Conservation (phyloP, 352 stramenopile species). For the Lagenidium giganteum region DNA sequence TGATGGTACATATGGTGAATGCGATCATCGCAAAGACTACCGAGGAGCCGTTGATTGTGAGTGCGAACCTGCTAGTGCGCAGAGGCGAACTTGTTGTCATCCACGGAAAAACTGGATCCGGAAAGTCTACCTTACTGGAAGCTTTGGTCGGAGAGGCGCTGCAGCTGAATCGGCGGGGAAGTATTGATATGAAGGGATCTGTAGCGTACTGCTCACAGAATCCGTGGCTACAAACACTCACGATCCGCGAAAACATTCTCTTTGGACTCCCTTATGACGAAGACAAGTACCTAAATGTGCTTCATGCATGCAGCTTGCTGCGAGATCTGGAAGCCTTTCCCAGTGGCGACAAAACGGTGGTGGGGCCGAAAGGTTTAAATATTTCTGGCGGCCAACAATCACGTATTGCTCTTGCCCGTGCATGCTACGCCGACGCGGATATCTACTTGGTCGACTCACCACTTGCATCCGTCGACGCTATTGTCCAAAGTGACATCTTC, state of each 20-base stretch:
- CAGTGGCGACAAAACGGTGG: slow-evolving; percentile 84
- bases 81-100: slow-evolving; percentile 25
- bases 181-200: slow-evolving; percentile 19
- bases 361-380: slow-evolving; percentile 92
- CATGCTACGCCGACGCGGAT: slow-evolving; percentile 39
- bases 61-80: slow-evolving; percentile 9
- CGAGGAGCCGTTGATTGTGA: slow-evolving; percentile 11
- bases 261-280: slow-evolving; percentile 57
- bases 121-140: slow-evolving; percentile 24
- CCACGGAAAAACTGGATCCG: slow-evolving; percentile 19
- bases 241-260: slow-evolving; percentile 89
- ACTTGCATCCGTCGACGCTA: slow-evolving; percentile 86
- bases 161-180: slow-evolving; percentile 9
- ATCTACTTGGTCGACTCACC: slow-evolving; percentile 87
- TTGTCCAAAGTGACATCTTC: slow-evolving; percentile 90
- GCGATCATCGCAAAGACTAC: slow-evolving; percentile 11
- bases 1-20: slow-evolving; percentile 9
- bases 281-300: slow-evolving; percentile 27
- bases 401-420: slow-evolving; percentile 40
- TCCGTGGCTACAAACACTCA: slow-evolving; percentile 89
- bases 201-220: slow-evolving; percentile 62
- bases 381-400: slow-evolving; percentile 89
- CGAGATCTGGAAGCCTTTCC: slow-evolving; percentile 79
- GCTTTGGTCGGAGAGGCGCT: slow-evolving; percentile 18
- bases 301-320: slow-evolving; percentile 64